Conservation (phyloP, 2,329 filamentous ascomycete genomes). For the Nigrograna mackinnonii region DNA sequence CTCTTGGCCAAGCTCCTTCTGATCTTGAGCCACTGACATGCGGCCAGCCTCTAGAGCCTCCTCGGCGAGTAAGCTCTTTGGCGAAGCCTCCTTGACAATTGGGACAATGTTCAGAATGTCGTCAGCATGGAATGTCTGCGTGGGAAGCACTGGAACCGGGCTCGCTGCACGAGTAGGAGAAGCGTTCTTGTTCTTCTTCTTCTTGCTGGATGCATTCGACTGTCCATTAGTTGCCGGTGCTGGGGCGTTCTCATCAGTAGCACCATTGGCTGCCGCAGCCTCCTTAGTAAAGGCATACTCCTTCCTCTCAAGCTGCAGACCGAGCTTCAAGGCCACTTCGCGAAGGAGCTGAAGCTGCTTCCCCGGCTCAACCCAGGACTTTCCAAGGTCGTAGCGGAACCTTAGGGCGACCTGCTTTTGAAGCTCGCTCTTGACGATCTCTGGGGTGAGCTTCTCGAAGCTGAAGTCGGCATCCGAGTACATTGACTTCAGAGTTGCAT, state of each 20-base stretch:
- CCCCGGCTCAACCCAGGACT: conserved; percentile 68
- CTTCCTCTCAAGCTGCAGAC: conserved; percentile 82
- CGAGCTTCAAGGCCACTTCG: conserved; percentile 86
- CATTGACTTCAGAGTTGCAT: conserved; percentile 71
- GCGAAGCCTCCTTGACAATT: conserved; percentile 90
- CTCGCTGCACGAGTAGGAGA: conserved; percentile 51
- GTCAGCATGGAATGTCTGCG: conserved; percentile 74
- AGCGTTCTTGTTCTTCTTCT: conserved; percentile 62
- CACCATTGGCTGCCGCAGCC: conserved; percentile 21
- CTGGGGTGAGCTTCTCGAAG: conserved; percentile 79
- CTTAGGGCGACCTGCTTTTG: conserved; percentile 71
- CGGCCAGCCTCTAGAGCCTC: conserved; percentile 95
- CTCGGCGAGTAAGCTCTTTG: conserved; percentile 87
- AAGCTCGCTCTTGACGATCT: conserved; percentile 70
- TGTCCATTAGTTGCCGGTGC: conserved; percentile 42
- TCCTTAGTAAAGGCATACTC: conserved; percentile 68
- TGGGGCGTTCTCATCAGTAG: conserved; percentile 14
- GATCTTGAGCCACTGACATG: conserved; percentile 92
- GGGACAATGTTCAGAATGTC: conserved; percentile 94
- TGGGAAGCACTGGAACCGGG: conserved; percentile 49
- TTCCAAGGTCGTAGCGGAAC: conserved; percentile 74
- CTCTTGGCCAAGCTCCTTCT: conserved; percentile 95
- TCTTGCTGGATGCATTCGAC: conserved; percentile 41
- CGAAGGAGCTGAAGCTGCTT: conserved; percentile 84
- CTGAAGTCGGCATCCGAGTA: conserved; percentile 82